phyloP scores from a whole-genome alignment of 2,329 filamentous ascomycete species.

The Fusarium sp. region DNA sequence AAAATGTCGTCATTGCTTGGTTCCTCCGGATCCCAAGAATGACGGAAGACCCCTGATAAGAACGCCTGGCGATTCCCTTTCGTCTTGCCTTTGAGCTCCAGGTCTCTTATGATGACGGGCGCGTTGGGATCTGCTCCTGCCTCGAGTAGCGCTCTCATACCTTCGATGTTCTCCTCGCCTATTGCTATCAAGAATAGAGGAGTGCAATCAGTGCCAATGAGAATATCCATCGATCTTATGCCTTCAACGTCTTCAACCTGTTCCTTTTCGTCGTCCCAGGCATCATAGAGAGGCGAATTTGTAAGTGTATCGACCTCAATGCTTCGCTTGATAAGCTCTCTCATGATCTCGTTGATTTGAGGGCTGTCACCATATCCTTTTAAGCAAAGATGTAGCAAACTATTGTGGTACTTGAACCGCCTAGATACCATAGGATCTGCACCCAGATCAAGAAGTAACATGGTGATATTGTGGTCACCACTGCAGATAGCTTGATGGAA shows the following conservation, averaged over 20 bases:
- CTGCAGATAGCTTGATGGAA: constrained; percentile 3
- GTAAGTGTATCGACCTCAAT: constrained; percentile 5
- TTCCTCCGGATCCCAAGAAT: background rate
- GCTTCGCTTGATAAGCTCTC: constrained; percentile 1
- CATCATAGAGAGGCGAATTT: background rate
- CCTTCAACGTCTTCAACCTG: background rate
- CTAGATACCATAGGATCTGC: constrained; percentile 16
- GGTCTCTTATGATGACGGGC: background rate
- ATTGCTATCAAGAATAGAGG: constrained; percentile 15
- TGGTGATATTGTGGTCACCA: background rate
- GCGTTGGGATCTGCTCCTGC: constrained; percentile 11
- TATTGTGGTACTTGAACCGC: constrained; percentile 7
- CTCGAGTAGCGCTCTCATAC: constrained; percentile 3
- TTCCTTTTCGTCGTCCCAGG: background rate
- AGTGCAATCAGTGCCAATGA: constrained; percentile 8
- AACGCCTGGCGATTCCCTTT: constrained; percentile 1
- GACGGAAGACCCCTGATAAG: constrained; percentile 10
- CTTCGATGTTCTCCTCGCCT: background rate
- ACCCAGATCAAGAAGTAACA: constrained; percentile 4
- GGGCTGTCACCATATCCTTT: background rate
- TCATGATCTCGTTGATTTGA: background rate
- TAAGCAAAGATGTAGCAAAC: constrained; percentile 18
- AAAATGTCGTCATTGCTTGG: background rate
- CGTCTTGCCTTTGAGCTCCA: background rate
- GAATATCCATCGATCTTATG: background rate